Conservation (phyloP, 257 asterid genomes). For the Nicotiana noctiflora region DNA sequence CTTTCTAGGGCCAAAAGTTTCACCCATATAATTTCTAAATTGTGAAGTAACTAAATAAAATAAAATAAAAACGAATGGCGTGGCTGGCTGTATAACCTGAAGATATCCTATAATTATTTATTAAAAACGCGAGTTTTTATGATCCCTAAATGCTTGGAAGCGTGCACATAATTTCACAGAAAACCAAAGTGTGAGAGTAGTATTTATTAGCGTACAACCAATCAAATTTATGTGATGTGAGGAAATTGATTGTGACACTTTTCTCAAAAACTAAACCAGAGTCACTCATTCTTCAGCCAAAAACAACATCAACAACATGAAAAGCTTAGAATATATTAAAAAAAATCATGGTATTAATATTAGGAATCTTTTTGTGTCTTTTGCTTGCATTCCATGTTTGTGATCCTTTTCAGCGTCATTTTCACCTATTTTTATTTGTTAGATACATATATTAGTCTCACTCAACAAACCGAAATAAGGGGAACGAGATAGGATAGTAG, state of each 20-base stretch:
- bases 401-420: not conserved
- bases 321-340: not conserved
- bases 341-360: too few species aligned
- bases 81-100: not conserved
- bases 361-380: not conserved
- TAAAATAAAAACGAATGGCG: not conserved
- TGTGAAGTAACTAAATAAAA: not conserved
- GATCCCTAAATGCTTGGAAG: too few species aligned
- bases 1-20: not conserved
- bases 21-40: not conserved
- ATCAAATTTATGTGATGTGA: not conserved
- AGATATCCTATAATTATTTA: not conserved
- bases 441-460: too few species aligned
- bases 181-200: too few species aligned
- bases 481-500: too few species aligned
- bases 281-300: not conserved
- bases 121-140: too few species aligned
- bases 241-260: not conserved
- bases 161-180: too few species aligned
- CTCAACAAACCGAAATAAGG: too few species aligned
- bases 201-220: not conserved
- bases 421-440: not conserved
- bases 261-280: not conserved
- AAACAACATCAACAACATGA: not conserved
- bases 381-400: not conserved